Evolutionary conservation across 257 asterid species (phyloP), one percentile per base, ranked within the genome.

Genomic region (Nicotiana obtusifolia): DNA sequence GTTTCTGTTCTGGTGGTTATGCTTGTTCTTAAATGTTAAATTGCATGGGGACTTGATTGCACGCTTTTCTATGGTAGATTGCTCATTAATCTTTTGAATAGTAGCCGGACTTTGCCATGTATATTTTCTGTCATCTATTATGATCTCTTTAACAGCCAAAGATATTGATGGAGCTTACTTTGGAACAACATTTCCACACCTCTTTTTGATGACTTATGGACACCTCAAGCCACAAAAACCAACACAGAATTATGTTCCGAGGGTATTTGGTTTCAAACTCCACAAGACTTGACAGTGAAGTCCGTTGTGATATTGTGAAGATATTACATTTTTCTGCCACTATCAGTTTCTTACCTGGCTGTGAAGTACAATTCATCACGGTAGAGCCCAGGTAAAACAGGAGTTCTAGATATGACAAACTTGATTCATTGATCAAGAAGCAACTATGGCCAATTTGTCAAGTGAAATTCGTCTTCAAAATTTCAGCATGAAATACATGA

Each of bases 101-200:
- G 22, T 16, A 11, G 28, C 10, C 4, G 2, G n/a, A 19, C 20
- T 59, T 59, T 57, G 37, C 31, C 68, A 19, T 78, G 81, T 33
- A 8, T 54, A 26, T 22, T 24, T 31, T 54, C 81, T 78, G 5
- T 59, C 2, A 37, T 5, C 33, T 59, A 14, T 57, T 35, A 14
- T 60, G 84, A 83, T 90, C 89, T 83, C 90, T 91, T 88, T 93
- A 83, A 95, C 89, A 66, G 56, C 68, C 82, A 82, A 83, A 95
- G 99, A 93, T 87, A 92, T 93, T 2, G 98, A 95, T 78, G 99
- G 98, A 28, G 92, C 97, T 44, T 95, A 92, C 87, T 95, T 95
- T 64, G 98, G 99, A 67, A 93, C 99, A 67, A 95, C 99, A 24
- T 93, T 93, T 82, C 98, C 98, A 26, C 98, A 95, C 82, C 95